Base-by-base conservation (phyloP, 169 alveolate species). In the Eimeria necatrix region DNA sequence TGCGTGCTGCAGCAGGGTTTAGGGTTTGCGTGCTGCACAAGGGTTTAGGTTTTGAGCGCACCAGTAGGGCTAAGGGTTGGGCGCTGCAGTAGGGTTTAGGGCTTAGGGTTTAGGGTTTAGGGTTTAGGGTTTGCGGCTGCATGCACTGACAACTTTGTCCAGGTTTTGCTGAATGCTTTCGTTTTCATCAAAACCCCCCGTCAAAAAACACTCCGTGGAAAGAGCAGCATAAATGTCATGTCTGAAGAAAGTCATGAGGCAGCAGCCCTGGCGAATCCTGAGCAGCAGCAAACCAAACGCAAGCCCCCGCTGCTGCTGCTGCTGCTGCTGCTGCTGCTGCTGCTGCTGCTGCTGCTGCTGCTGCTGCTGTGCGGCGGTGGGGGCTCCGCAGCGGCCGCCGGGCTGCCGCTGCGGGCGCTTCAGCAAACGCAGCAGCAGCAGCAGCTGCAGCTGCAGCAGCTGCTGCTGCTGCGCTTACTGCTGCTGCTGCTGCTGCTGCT, bases 211-310 rank as follows among this genome's bases (percentile, higher is more conserved):
- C 8, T 86, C 93, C 3, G 71, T 53, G 41, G 93, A 60, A 10
- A 86, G 93, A 8, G 93, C 59, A 56, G 78, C 51, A 53, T 64
- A 88, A 4, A 88, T 51, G 87, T 88, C 94, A 73, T 88, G 94
- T 2, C 94, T 26, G 20, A 88, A 88, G 41, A 88, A 88, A 2
- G 56, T 12, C 94, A 88, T 70, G 59, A 78, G 56, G 7, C 86
- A 70, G 5, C 26, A 68, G 48, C 64, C 26, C 74, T 88, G 94
- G 0, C 94, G 85, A 4, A 88, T 22, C 24, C 94, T 88, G 87
- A 4, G 12, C 60, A 22, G n/a, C 59, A 22, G 2, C 1, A 4
- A 41, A 32, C 5, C 10, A 51, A 2, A 18, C 89, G n/a, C 68
- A 74, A 46, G 24, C 10, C 26, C n/a, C 53, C 24, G 32, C 59